These are phyloP conservation scores for Penicillium sp. DNA, from an alignment of 2,329 filamentous ascomycete genomes.

Conservation along the genomic window DNA sequence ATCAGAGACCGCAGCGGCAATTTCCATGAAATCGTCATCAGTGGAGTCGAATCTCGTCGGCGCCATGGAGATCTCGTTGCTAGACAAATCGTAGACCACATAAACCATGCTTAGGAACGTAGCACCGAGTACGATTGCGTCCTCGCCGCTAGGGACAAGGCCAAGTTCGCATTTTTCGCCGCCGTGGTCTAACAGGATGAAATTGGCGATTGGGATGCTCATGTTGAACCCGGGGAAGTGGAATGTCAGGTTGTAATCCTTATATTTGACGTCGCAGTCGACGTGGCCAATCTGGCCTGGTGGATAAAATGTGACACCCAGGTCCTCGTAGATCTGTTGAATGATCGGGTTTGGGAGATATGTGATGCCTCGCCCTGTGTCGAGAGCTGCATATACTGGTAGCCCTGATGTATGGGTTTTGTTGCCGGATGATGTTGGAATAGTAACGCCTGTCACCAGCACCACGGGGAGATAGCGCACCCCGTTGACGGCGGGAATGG, in stretches of 20 bases:
- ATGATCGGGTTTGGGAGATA: not conserved
- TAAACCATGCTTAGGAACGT: not conserved
- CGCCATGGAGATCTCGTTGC: not conserved
- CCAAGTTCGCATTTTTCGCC: not conserved
- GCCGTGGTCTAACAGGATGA: too few species aligned
- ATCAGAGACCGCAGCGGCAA: not conserved
- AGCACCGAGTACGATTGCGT: not conserved
- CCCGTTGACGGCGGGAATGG: not conserved
- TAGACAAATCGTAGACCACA: not conserved
- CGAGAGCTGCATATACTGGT: not conserved
- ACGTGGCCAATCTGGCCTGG: too few species aligned
- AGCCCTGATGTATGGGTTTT: not conserved
- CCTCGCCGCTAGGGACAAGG: not conserved
- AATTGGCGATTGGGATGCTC: too few species aligned
- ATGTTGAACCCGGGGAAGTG: too few species aligned
- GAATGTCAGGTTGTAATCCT: too few species aligned
- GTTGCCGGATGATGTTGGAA: not conserved
- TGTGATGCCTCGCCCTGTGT: not conserved
- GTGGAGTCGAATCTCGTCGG: not conserved
- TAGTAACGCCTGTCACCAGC: not conserved
- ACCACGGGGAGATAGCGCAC: not conserved
- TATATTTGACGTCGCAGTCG: too few species aligned
- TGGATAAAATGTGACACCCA: too few species aligned
- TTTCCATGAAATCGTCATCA: not conserved
- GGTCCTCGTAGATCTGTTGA: too few species aligned